Conservation (phyloP, 768 basidiomycete genomes). For the Auriscalpium orientale region DNA sequence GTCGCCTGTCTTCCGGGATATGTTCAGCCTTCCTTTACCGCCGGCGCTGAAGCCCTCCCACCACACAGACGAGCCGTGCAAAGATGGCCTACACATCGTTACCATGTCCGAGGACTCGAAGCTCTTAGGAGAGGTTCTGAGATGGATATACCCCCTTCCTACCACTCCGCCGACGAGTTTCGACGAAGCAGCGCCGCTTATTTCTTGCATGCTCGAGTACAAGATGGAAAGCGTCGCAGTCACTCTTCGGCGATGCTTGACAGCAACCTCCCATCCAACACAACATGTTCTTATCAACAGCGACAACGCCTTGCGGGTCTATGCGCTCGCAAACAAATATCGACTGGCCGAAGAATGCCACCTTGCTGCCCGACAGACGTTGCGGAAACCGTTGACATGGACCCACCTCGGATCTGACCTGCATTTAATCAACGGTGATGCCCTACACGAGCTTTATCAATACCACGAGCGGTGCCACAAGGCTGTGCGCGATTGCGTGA, state of each 20-base stretch:
- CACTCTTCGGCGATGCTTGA: background rate
- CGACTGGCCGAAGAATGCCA: background rate
- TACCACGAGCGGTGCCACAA: background rate
- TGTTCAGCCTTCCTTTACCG: conserved; percentile 4
- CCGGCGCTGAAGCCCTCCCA: background rate
- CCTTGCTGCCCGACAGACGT: background rate
- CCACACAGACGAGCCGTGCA: background rate
- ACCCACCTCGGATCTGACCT: background rate
- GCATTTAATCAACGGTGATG: background rate
- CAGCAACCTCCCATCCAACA: background rate
- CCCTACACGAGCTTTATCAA: background rate
- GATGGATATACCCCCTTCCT: background rate
- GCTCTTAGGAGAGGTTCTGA: background rate
- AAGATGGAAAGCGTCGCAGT: background rate
- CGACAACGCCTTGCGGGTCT: background rate
- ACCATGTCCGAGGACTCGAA: background rate
- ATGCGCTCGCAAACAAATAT: background rate
- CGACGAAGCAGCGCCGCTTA: background rate
- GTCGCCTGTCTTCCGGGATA: conserved; percentile 13
- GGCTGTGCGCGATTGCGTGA: background rate
- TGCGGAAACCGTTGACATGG: background rate
- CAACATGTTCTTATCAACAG: background rate
- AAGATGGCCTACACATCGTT: background rate
- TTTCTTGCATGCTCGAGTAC: background rate
- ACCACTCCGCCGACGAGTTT: background rate